A percentile compares a stretch with the other conserved stretches of the same genome.
Evolutionary conservation across 441 rosid species (phyloP).

Genomic region (Eutrema salsugineum): DNA sequence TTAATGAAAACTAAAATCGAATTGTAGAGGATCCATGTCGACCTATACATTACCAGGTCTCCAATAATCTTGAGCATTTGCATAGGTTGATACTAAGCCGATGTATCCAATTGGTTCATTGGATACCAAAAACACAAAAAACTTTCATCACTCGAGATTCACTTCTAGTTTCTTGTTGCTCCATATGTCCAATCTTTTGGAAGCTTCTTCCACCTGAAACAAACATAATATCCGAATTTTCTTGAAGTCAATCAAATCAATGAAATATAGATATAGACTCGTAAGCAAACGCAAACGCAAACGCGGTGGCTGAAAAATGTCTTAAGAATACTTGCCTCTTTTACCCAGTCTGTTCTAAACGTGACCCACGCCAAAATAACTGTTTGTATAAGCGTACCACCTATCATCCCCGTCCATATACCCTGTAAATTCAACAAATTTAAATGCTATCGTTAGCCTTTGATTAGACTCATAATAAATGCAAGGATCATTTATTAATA

Average conservation of each 20-base stretch:
- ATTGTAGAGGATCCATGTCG: too few relatives aligned
- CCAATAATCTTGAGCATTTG: background rate
- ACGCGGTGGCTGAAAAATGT: background rate
- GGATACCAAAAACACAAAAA: background rate
- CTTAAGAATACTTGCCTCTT: conserved; percentile 32
- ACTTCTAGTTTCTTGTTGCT: conserved; percentile 25
- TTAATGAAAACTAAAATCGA: too few relatives aligned
- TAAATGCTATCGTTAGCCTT: background rate
- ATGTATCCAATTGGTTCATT: background rate
- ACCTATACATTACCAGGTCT: background rate
- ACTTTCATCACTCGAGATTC: background rate
- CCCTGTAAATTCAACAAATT: conserved; percentile 34
- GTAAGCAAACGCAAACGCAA: background rate
- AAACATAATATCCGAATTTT: background rate
- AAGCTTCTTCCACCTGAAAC: conserved; percentile 49
- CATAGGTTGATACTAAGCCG: background rate
- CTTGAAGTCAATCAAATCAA: background rate
- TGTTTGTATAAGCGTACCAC: conserved; percentile 54
- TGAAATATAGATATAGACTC: background rate
- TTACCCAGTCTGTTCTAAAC: conserved; percentile 50
- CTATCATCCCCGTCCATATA: conserved; percentile 58
- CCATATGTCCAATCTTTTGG: conserved; percentile 42
- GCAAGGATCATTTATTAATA: background rate
- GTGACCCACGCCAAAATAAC: conserved; percentile 52
- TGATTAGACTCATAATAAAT: background rate